Base-by-base conservation (phyloP, 371 early-diverging fungal species). In the Syncephalastrum racemosum region DNA sequence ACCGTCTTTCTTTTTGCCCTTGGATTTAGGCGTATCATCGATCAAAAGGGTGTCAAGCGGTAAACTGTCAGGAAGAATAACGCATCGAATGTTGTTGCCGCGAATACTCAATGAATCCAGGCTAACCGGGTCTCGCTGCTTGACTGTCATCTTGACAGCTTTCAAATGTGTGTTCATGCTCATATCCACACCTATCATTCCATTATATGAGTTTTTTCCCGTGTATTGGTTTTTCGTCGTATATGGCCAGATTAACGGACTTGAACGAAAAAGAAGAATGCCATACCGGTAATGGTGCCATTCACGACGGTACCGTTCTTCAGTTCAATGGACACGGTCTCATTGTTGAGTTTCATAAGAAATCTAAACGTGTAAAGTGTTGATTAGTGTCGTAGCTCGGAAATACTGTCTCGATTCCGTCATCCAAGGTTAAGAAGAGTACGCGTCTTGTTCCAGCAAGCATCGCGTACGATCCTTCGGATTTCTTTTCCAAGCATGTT, bases 111-210 rank as follows among this genome's bases (percentile, higher is more conserved):
- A 78, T 15, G 93, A 81, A 63, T 98, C 99, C 44, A 98, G 79
- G 54, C 81, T 84, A 53, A 85, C 80, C 16, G 98, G 94, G 59
- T 97, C 96, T 78, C 89, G 90, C 78, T 88, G 89, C 71, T 92
- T 90, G 27, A 96, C 90, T 1, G 98, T 98, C 97, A 98, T 94
- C 75, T 98, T 97, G 55, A 98, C 98, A 16, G 91, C 89, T 69
- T 96, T 96, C 75, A 99, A 81, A 73, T 98, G 98, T 56, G 94
- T 98, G 75, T 99, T 99, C 99, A 99, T 99, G 75, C 91, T 89
- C 95, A 99, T 95, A 70, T 99, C 99, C 45, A 98, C 97, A 31
- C 94, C 87, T 84, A 63, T 13, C 24, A 46, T 45, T 42, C 36
- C 19, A 43, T 43, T 45, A 46, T n/a, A 40, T 48, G 54, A 19